Evolutionary conservation across 2,329 filamentous ascomycete genomes (phyloP), one percentile per base, ranked within the genome.

Genomic region (Colletotrichum sp.): DNA sequence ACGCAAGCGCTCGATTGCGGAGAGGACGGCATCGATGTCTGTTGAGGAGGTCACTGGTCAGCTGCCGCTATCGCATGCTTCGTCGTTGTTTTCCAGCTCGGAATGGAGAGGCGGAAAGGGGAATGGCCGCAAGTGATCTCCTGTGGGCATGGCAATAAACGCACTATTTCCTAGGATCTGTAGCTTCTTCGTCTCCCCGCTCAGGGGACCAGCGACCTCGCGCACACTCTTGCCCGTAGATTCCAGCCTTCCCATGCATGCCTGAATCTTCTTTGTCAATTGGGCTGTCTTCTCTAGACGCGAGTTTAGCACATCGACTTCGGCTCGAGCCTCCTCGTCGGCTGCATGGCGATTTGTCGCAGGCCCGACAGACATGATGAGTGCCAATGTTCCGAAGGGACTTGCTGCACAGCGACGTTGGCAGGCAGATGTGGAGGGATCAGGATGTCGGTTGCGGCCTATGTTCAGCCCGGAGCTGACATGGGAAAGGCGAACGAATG

Each of bases 211-310:
- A 72, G 98, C 96, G 13, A 98, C 96, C 82, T 98, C 95, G 81
- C 95, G 94, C 24, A 99, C 96, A 76, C 94, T 96, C 85, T 96
- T 95, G 21, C 96, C 97, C 69, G 95, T 98, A 48, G 93, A 92
- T 80, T 99, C 96, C 39, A 99, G 89, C 72, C 96, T 92, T 48
- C 92, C 91, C 79, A 98, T 90, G 67, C 95, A 98, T 32, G 94
- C 94, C 85, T 98, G 94, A 72, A 99, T 98, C 88, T 98, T 98
- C 88, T 97, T 98, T 36, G 96, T 98, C 83, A 99, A 90, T 82
- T 95, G 92, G 76, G 96, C 94, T 80, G 98, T 98, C 90, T 98
- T 99, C 80, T 98, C 95, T 77, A 99, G 92, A 52, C 92, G 89
- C 70, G 92, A 94, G 80, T 93, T 93, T 64, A 94, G 87, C 34